Evolutionary conservation across 2,329 filamentous ascomycete species (phyloP), one percentile per base, ranked within the genome.

Genomic region (Teratosphaeriaceae sp.): DNA sequence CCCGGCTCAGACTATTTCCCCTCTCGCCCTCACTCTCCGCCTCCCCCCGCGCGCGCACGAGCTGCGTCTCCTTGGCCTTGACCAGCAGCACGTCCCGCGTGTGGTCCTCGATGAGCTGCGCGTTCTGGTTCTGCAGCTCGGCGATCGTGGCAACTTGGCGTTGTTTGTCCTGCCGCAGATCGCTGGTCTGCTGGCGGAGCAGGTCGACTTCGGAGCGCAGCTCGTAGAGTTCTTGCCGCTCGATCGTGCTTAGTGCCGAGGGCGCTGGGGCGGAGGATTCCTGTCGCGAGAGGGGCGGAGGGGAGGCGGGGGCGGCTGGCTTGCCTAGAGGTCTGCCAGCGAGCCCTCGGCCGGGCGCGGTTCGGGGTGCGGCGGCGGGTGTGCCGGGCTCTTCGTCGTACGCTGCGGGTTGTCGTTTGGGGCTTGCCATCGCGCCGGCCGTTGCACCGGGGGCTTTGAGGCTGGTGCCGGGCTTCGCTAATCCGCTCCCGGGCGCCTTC

Each of bases 1-100:
- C 92, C 42, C 89, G 80, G 49, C 85, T 76, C 41, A 95, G 76
- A 44, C 86, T 83, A 48, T 92, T 86, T 40, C 92, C 88, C 45
- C 82, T 84, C 56, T 88, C 82, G 61, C 96, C 88, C 0, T 89
- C 86, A 0, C 86, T 81, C 63, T 97, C 90, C 23, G 84, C 85
- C 58, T 98, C 92, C 52, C 85, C 88, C 42, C 89, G 78, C 9
- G 92, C 89, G 34, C 92, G 83, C 8, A 97, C 90, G 4, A 98
- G 76, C 58, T 98, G 92, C 2, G 92, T 97, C 65, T 98, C 92
- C 66, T 98, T 98, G 12, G 92, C 92, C 65, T 97, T 97, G 69
- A 98, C 94, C 55, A 88, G 92, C 31, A 98, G 74, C 0, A 96
- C 88, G 57, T 98, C 90, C 37, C 90, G 78, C 0, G 92, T 98